Percentiles rank a stretch among this genome's conserved stretches.
These are phyloP conservation scores for Camelina hispida DNA, from an alignment of 345 rosid genomes.

Conservation along the genomic window DNA sequence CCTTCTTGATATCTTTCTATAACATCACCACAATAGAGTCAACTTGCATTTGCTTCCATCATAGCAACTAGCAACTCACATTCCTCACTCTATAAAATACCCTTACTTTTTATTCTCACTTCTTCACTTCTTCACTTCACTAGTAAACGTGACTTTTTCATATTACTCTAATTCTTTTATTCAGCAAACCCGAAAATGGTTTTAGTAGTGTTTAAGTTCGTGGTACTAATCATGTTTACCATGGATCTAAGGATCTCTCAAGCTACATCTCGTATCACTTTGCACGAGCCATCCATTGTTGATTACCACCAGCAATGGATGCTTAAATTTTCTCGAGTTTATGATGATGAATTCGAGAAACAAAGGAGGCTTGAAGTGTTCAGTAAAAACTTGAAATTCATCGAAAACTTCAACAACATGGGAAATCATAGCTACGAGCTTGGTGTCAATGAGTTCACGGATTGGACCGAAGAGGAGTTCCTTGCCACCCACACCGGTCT, in stretches of 20 bases:
- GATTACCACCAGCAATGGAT: conserved; percentile 43
- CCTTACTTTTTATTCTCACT: not conserved
- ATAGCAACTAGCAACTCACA: not conserved
- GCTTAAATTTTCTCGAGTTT: conserved; percentile 33
- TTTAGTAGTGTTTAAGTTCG: not conserved
- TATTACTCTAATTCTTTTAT: not conserved
- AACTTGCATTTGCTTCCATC: conserved; percentile 13
- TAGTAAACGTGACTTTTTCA: not conserved
- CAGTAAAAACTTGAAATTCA: conserved; percentile 41
- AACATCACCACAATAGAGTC: not conserved
- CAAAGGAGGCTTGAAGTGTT: conserved; percentile 44
- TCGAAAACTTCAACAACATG: conserved; percentile 46
- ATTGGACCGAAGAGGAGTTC: conserved; percentile 61
- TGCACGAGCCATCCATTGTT: conserved; percentile 21
- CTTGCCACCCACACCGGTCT: conserved; percentile 49
- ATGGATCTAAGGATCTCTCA: conserved; percentile 15
- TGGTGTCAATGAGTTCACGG: conserved; percentile 61
- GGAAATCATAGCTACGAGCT: conserved; percentile 52
- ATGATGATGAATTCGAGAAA: conserved; percentile 37
- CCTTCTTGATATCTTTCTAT: too few relatives aligned
- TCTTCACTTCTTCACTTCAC: not conserved
- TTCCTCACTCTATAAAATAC: conserved; percentile 1
- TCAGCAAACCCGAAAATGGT: conserved; percentile 27
- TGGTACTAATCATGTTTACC: conserved; percentile 19
- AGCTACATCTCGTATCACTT: conserved; percentile 24